phyloP scores from a whole-genome alignment of 2,329 filamentous ascomycete species.

The Domatiomyces catenatus region DNA sequence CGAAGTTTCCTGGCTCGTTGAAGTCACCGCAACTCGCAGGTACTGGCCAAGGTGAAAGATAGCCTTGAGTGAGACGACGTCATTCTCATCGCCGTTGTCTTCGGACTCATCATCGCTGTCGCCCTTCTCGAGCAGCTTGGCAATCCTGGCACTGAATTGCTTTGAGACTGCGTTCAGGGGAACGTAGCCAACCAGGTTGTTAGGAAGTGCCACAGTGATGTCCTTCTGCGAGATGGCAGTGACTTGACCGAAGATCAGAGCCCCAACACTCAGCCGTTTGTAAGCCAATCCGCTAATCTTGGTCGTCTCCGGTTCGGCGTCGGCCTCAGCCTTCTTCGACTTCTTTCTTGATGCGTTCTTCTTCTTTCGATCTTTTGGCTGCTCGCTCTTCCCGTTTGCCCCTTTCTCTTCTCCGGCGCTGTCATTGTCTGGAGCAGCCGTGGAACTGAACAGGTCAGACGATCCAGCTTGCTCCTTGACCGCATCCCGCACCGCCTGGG shows the following conservation, averaged over 20 bases:
- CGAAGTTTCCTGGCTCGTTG: conserved; percentile 46
- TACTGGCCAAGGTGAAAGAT: conserved; percentile 79
- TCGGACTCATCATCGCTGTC: conserved; percentile 42
- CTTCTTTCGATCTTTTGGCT: conserved; percentile 23
- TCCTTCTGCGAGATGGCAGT: conserved; percentile 65
- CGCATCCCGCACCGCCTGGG: conserved; percentile 83
- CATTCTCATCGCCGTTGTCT: conserved; percentile 30
- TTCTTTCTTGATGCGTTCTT: conserved; percentile 22
- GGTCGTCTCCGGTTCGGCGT: conserved; percentile 36
- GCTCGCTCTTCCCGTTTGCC: conserved; percentile 16
- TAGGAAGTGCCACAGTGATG: conserved; percentile 69
- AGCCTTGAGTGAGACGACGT: conserved; percentile 54
- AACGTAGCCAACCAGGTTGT: conserved; percentile 81
- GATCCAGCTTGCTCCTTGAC: conserved; percentile 60
- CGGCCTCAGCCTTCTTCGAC: conserved; percentile 29
- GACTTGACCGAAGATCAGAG: conserved; percentile 75
- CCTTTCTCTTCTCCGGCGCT: conserved; percentile 12
- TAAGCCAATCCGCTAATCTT: conserved; percentile 78
- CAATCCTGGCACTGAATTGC: conserved; percentile 58
- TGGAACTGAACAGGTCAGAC: conserved; percentile 15
- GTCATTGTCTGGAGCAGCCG: conserved; percentile 13
- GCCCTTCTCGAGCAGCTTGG: conserved; percentile 47
- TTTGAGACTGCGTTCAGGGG: conserved; percentile 86
- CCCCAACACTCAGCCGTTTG: conserved; percentile 77
- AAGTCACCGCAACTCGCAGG: conserved; percentile 65